Evolutionary conservation across 129 eudicot genomes (phyloP).

Genomic region (Chrysanthemum lavandulifolium): DNA sequence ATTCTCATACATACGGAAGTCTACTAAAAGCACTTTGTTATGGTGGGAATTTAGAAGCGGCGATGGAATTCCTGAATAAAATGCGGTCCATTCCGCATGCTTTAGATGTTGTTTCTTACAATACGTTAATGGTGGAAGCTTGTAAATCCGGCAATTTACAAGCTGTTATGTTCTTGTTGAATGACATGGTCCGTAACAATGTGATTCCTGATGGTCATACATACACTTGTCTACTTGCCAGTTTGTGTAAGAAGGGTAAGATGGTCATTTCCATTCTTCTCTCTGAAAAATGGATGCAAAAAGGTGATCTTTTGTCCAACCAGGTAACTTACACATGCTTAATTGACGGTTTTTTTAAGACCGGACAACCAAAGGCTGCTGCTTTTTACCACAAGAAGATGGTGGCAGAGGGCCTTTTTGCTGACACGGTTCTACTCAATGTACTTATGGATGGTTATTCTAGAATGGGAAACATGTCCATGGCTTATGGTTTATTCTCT

Average conservation of each 20-base stretch:
- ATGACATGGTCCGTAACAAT: slow-evolving; percentile 61
- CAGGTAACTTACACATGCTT: slow-evolving; percentile 55
- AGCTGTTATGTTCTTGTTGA: slow-evolving; percentile 47
- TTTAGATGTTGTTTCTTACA: slow-evolving; percentile 56
- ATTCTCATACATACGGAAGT: slow-evolving; percentile 54
- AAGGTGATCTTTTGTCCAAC: slow-evolving; percentile 47
- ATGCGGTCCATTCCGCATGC: slow-evolving; percentile 54
- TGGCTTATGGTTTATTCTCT: slow-evolving; percentile 37
- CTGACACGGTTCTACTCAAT: slow-evolving; percentile 66
- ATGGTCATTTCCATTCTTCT: slow-evolving; percentile 63
- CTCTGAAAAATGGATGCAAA: slow-evolving; percentile 39
- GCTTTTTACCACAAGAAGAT: slow-evolving; percentile 55
- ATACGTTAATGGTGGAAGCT: slow-evolving; percentile 53
- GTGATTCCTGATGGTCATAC: slow-evolving; percentile 65
- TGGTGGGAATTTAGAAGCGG: slow-evolving; percentile 58
- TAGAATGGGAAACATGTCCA: slow-evolving; percentile 52
- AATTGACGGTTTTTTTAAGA: slow-evolving; percentile 64
- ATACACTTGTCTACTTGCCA: slow-evolving; percentile 53
- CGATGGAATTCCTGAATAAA: slow-evolving; percentile 42
- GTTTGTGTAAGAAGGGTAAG: slow-evolving; percentile 74
- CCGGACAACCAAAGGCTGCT: slow-evolving; percentile 57
- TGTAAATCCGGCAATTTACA: slow-evolving; percentile 53
- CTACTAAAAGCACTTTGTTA: slow-evolving; percentile 70
- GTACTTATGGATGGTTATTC: slow-evolving; percentile 76
- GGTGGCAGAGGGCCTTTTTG: slow-evolving; percentile 40